Evolutionary conservation across 2,329 filamentous ascomycete species (phyloP).

Genomic region (Xylaria sp.): DNA sequence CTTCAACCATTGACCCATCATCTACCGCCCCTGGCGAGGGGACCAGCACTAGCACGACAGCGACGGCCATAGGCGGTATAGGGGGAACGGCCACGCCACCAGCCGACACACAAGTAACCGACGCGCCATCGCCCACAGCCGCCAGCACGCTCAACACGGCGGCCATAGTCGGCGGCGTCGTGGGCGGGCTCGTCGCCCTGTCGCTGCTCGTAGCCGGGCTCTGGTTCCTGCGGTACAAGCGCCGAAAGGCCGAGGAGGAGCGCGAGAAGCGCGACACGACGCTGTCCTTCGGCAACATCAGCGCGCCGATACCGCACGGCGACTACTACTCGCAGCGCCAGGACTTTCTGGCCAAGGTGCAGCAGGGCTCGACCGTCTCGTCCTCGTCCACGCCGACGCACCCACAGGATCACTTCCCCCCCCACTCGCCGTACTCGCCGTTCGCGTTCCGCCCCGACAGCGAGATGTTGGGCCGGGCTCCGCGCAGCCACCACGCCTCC

Average conservation of each 20-base stretch:
- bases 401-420: slow-evolving; percentile 29
- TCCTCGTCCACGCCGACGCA: slow-evolving; percentile 24
- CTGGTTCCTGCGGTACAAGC: slow-evolving; percentile 30
- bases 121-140: slow-evolving; percentile 24
- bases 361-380: slow-evolving; percentile 27
- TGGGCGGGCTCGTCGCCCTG: slow-evolving; percentile 35
- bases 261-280: slow-evolving; percentile 20
- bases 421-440: slow-evolving; percentile 34
- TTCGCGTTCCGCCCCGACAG: slow-evolving; percentile 32
- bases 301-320: slow-evolving; percentile 38
- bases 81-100: slow-evolving; percentile 16
- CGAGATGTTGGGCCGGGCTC: slow-evolving; percentile 33
- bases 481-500: slow-evolving; percentile 39
- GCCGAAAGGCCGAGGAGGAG: slow-evolving; percentile 23
- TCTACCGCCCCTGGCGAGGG: neutral
- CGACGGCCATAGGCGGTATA: neutral
- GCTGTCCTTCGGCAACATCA: slow-evolving; percentile 40
- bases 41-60: slow-evolving; percentile 4
- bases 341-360: slow-evolving; percentile 39
- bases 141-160: slow-evolving; percentile 31
- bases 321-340: slow-evolving; percentile 35
- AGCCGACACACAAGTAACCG: slow-evolving; percentile 2
- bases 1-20: slow-evolving; percentile 2
- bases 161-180: slow-evolving; percentile 41
- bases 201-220: slow-evolving; percentile 25